These are phyloP conservation scores for Trichocladium uniseriatum DNA, from an alignment of 495 filamentous ascomycete species.

Conservation along the genomic window DNA sequence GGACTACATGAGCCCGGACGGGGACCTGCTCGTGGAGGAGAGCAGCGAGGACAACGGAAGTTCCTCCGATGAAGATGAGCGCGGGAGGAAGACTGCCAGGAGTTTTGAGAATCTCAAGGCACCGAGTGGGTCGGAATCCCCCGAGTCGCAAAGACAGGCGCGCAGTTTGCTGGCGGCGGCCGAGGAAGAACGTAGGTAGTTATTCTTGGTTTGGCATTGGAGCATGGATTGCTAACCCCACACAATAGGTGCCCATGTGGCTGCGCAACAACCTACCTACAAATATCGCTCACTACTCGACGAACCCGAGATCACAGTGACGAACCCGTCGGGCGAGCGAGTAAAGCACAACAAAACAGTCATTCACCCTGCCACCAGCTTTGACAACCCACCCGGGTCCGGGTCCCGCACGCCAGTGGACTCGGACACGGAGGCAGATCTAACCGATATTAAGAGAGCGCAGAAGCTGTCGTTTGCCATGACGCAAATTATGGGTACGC, in stretches of 20 bases:
- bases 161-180: slow-evolving; percentile 56
- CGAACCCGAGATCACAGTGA: slow-evolving; percentile 55
- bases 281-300: slow-evolving; percentile 48
- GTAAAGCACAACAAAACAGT: slow-evolving; percentile 46
- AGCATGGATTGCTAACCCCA: slow-evolving; percentile 10
- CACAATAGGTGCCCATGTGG: slow-evolving; percentile 32
- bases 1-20: slow-evolving; percentile 56
- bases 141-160: slow-evolving; percentile 29
- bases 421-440: slow-evolving; percentile 78
- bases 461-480: slow-evolving; percentile 72
- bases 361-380: slow-evolving; percentile 75
- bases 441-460: slow-evolving; percentile 73
- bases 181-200: slow-evolving; percentile 66
- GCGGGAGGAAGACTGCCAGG: slow-evolving; percentile 39
- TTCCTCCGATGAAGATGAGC: slow-evolving; percentile 41
- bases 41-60: slow-evolving; percentile 46
- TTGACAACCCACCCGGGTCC: slow-evolving; percentile 56
- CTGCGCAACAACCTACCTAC: slow-evolving; percentile 28
- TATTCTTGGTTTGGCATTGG: neutral
- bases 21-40: slow-evolving; percentile 46
- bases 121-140: slow-evolving; percentile 13
- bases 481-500: slow-evolving; percentile 67
- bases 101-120: slow-evolving; percentile 22
- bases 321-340: slow-evolving; percentile 50
- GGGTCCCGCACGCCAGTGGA: slow-evolving; percentile 67